Percentiles rank a stretch among this genome's conserved stretches.
Evolutionary conservation across 2,329 filamentous ascomycete species (phyloP).

Genomic region (Fusarium buxicola): DNA sequence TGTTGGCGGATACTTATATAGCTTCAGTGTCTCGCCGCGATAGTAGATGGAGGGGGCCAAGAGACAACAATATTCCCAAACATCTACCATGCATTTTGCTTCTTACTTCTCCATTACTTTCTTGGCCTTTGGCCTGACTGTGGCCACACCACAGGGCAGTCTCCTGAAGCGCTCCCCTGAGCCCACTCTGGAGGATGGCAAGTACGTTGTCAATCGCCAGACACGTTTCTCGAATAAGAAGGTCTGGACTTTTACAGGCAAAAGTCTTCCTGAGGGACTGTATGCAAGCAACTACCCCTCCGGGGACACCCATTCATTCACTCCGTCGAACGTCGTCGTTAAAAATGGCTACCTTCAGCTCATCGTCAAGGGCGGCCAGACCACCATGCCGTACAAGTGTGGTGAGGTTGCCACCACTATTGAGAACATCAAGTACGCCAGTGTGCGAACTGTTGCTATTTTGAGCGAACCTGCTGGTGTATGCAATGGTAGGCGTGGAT

Average conservation of each 20-base stretch:
- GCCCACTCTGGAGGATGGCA: conserved; percentile 30
- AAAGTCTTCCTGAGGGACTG: conserved; percentile 40
- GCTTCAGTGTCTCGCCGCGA: background rate
- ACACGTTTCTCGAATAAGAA: conserved; percentile 40
- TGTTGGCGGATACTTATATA: conserved; percentile 12
- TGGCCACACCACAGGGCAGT: conserved; percentile 17
- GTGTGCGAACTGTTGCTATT: conserved; percentile 46
- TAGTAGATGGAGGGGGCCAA: background rate
- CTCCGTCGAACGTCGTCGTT: conserved; percentile 35
- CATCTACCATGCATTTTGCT: conserved; percentile 26
- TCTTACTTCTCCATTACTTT: conserved; percentile 33
- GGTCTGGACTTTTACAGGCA: conserved; percentile 39
- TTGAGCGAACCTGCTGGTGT: conserved; percentile 46
- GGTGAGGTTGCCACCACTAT: conserved; percentile 42
- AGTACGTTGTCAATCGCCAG: conserved; percentile 40
- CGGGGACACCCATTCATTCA: conserved; percentile 21
- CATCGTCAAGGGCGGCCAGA: conserved; percentile 44
- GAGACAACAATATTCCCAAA: background rate
- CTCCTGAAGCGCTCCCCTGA: conserved; percentile 31
- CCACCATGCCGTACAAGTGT: conserved; percentile 37
- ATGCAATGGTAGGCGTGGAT: conserved; percentile 43
- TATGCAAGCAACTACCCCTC: conserved; percentile 38
- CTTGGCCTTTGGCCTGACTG: conserved; percentile 21
- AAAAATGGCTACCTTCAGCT: conserved; percentile 47
- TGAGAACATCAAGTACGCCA: conserved; percentile 47